Evolutionary conservation across 2,329 filamentous ascomycete genomes (phyloP).

Genomic region (Microdochium trichocladiopsis): DNA sequence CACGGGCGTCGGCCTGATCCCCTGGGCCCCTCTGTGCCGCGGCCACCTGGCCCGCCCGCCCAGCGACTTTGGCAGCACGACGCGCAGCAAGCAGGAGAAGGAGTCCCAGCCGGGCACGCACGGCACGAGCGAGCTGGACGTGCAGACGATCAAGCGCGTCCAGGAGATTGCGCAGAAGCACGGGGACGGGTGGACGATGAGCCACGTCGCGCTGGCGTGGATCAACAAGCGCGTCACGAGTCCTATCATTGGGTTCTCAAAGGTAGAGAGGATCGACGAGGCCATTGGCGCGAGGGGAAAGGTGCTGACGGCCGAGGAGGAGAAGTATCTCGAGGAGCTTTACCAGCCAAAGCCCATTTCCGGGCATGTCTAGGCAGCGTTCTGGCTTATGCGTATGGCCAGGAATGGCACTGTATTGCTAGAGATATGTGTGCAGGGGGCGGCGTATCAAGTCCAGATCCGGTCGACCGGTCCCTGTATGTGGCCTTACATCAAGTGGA

Average conservation of each 20-base stretch:
- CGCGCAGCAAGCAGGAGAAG: constrained; percentile 27
- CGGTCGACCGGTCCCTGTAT: no score
- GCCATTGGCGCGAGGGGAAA: constrained; percentile 39
- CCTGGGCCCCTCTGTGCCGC: constrained; percentile 30
- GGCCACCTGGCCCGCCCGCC: constrained; percentile 27
- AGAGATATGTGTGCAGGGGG: no score
- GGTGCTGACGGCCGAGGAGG: constrained; percentile 49
- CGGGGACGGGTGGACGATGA: constrained; percentile 45
- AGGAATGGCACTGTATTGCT: no score
- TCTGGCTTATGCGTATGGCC: no score
- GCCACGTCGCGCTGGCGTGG: constrained; percentile 59
- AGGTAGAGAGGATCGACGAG: constrained; percentile 53
- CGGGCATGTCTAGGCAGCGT: constrained; percentile 21
- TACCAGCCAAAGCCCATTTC: constrained; percentile 46
- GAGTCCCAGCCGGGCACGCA: constrained; percentile 21
- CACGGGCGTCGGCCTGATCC: constrained; percentile 31
- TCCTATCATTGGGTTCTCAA: constrained; percentile 57
- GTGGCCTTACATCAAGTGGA: no score
- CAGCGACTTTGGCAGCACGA: constrained; percentile 17
- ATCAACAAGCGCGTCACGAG: constrained; percentile 42
- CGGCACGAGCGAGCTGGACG: constrained; percentile 23
- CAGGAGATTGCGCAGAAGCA: constrained; percentile 52
- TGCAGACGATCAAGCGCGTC: constrained; percentile 40
- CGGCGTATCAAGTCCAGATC: no score
- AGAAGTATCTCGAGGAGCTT: constrained; percentile 53